phyloP scores from a whole-genome alignment of 192 early-diverging fungal species.

The Podila verticillata region DNA sequence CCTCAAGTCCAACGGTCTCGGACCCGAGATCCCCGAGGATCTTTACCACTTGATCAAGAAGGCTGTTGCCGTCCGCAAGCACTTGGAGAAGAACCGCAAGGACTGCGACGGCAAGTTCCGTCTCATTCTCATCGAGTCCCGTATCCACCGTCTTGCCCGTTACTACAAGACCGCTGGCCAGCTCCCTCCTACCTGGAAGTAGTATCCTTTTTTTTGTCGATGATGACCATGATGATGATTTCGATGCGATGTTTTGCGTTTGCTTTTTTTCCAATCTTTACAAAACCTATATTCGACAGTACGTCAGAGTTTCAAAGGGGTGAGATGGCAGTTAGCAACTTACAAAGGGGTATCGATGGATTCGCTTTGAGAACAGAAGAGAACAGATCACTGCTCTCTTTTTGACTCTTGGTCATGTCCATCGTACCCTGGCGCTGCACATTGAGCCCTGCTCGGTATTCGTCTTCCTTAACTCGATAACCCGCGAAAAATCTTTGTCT shows the following conservation, averaged over 20 bases:
- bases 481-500: slow-evolving; percentile 1
- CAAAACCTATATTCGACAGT: slow-evolving; percentile 6
- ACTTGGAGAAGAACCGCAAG: slow-evolving; percentile 99
- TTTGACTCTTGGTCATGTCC: slow-evolving; percentile 1
- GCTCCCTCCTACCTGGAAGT: slow-evolving; percentile 98
- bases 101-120: slow-evolving; percentile 99
- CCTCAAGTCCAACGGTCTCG: slow-evolving; percentile 95
- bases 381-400: not conserved
- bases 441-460: slow-evolving; percentile 36
- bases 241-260: slow-evolving; percentile 5
- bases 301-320: slow-evolving; percentile 5
- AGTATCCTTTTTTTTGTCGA: slow-evolving; percentile 64
- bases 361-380: not conserved
- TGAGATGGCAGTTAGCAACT: not conserved
- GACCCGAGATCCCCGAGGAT: slow-evolving; percentile 98
- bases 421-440: slow-evolving; percentile 19
- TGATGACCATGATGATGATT: slow-evolving; percentile 4
- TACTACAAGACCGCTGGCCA: slow-evolving; percentile 99
- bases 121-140: slow-evolving; percentile 97
- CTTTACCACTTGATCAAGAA: slow-evolving; percentile 99
- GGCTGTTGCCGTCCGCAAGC: slow-evolving; percentile 99
- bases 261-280: slow-evolving; percentile 9
- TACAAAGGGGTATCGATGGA: not conserved
- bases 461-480: slow-evolving; percentile 11
- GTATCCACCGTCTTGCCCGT: slow-evolving; percentile 97